Evolutionary conservation across 2,329 filamentous ascomycete species (phyloP), one percentile per base, ranked within the genome.

Genomic region (Coniochaeta sp.): DNA sequence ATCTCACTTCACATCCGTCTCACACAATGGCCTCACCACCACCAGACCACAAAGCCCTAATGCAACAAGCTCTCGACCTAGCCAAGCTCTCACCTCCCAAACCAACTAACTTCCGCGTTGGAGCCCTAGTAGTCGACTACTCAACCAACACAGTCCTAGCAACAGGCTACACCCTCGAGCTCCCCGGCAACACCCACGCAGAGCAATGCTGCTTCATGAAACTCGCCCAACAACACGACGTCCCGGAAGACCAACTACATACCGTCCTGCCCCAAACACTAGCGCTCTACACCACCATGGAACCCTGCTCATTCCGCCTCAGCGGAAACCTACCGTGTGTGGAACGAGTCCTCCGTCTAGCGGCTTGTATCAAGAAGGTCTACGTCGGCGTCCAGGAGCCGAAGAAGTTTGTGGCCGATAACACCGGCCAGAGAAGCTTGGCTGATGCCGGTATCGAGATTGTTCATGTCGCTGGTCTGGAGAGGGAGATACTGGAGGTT

Each of bases 201-300:
- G 94, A 99, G 66, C 91, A 99, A 71, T 92, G 87, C 67, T 95
- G 90, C 63, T 78, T 99, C 52, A 70, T 85, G 48, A 97, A 99
- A 67, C 78, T 85, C 13, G 74, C 81, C 1, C 61, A 71, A 47
- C 60, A 72, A 56, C 65, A 79, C 51, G 63, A 63, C 2, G 70
- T 77, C 0, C 53, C 75, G 0, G 83, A 87, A 57, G 78, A 81
- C 50, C 64, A 69, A 0, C 75, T 90, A 4, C 69, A 68, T 13
- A 62, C 71, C 16, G 67, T 75, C 13, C 61, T 86, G 7, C 75
- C 80, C 0, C 68, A 75, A 30, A 70, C 79, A 1, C 71, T 79
- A 1, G 76, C 81, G 4, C 77, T 99, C 12, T 97, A 96, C 68
- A 96, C 95, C 1, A 96, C 91, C 1, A 90, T 99, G 76, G 94